Evolutionary conservation across 306 rosid genomes (phyloP), one percentile per base, ranked within the genome.

Genomic region (Vachellia collinsii): DNA sequence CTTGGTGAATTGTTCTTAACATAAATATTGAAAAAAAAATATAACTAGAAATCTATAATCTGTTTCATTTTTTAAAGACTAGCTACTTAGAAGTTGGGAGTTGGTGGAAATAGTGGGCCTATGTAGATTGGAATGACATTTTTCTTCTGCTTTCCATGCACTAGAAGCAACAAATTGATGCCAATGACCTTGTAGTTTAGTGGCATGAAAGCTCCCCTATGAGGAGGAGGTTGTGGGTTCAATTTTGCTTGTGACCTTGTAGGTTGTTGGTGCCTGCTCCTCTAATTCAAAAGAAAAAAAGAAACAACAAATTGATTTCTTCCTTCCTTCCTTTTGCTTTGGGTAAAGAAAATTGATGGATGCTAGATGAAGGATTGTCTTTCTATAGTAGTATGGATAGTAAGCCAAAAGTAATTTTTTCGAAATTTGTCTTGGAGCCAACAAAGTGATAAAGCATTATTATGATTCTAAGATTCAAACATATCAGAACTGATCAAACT

Each of bases 401-500:
- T 69, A 41, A 12, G 63, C 62, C 75, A 36, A 44, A 74, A 81
- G 73, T 75, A 68, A 53, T 42, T 36, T 74, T 74, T 74, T 44
- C 65, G 51, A 70, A 20, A 51, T 51, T 61, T 66, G 56, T 70
- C 66, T 79, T 76, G 25, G 29, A 76, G 53, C 61, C 71, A 81
- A 50, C 75, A 46, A 64, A 80, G 50, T 81, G 41, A n/a, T 70
- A 64, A 76, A 78, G 58, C 63, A 54, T 70, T 29, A 59, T 74
- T 46, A 51, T 83, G 70, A 80, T 90, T 84, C 80, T 85, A 83
- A 77, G 69, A 73, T 91, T 84, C 77, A 88, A 84, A 77, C 89
- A 85, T 85, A 86, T 83, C 89, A 89, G 94, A 88, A 86, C 97
- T 93, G 93, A 95, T 93, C 87, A 85, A 90, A 85, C 86, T 82